Evolutionary conservation across 768 basidiomycete genomes (phyloP), one percentile per base, ranked within the genome.

Genomic region (Terana coerulea): DNA sequence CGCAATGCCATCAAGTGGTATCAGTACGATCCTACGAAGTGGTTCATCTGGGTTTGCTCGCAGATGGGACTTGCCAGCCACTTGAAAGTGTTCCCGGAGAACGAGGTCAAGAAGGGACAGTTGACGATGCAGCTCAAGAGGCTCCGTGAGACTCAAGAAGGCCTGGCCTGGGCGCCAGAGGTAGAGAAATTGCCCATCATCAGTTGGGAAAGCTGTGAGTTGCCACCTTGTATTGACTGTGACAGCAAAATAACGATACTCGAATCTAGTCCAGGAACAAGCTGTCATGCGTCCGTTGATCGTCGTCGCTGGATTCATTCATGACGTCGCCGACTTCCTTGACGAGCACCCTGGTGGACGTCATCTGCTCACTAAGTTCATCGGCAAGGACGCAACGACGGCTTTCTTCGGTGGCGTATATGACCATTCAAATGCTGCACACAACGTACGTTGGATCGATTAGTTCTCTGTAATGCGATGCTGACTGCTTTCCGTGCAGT

Each of bases 1-100:
- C 81, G 94, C 22, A 95, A 95, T 63, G 94, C 94, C 51, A 92
- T 95, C 76, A 91, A 77, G 69, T 92, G 90, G 90, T 90, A 88
- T 69, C 90, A 93, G 64, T 93, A 92, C 62, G 90, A 92, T 64
- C 91, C 91, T 9, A 93, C 91, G 30, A 93, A 93, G 67, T 94
- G 91, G 91, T 89, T 91, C 73, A 94, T 92, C 71, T 77, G 74
- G 72, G 68, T 70, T 10, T 78, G 77, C 70, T 64, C 79, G 50
- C 57, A 71, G 54, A 17, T 91, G 40, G 87, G 89, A 24, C 76
- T 77, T 22, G 78, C 76, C 12, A 72, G 67, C 44, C 83, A 86
- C 61, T 69, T 85, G 22, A 84, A 84, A 74, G 72, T 72, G 8
- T 86, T 86, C 75, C 80, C 83, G 3, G 83, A 84, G 8, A 86